These are phyloP conservation scores for Phytophthora pisi DNA, from an alignment of 352 stramenopile genomes.

Conservation along the genomic window DNA sequence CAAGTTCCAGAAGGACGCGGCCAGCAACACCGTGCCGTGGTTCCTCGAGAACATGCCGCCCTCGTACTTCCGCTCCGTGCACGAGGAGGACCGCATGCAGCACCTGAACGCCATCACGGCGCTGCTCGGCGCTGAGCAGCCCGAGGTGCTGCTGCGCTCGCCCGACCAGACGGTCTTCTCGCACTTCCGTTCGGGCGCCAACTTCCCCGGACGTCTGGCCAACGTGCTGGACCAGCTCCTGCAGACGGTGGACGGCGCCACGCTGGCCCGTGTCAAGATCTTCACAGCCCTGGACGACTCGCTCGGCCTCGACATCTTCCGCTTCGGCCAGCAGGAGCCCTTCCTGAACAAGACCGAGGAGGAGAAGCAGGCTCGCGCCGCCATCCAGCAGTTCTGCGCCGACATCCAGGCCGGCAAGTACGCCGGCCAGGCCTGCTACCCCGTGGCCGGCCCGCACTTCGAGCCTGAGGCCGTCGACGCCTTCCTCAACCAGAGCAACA, in stretches of 20 bases:
- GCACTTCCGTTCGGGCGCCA: slow-evolving; percentile 81
- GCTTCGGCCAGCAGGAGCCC: slow-evolving; percentile 76
- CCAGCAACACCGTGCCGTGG: slow-evolving; percentile 81
- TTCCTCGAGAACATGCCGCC: slow-evolving; percentile 91
- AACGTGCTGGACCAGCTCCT: slow-evolving; percentile 80
- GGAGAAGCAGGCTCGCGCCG: slow-evolving; percentile 60
- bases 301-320: slow-evolving; percentile 88
- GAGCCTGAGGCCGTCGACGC: slow-evolving; percentile 65
- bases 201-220: slow-evolving; percentile 73
- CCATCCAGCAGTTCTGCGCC: slow-evolving; percentile 71
- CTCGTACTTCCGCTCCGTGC: slow-evolving; percentile 89
- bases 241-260: slow-evolving; percentile 61
- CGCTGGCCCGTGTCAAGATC: slow-evolving; percentile 89
- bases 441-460: slow-evolving; percentile 58
- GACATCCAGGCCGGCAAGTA: slow-evolving; percentile 84
- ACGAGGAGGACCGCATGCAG: slow-evolving; percentile 82
- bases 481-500: slow-evolving; percentile 75
- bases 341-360: slow-evolving; percentile 66
- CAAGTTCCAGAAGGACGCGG: slow-evolving; percentile 72
- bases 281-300: slow-evolving; percentile 89
- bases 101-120: slow-evolving; percentile 90
- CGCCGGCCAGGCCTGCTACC: slow-evolving; percentile 53
- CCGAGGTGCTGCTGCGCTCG: slow-evolving; percentile 87
- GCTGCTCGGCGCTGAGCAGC: slow-evolving; percentile 74
- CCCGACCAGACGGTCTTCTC: slow-evolving; percentile 76